phyloP scores from a whole-genome alignment of 2,329 filamentous ascomycete genomes.

The Talaromyces sp. region DNA sequence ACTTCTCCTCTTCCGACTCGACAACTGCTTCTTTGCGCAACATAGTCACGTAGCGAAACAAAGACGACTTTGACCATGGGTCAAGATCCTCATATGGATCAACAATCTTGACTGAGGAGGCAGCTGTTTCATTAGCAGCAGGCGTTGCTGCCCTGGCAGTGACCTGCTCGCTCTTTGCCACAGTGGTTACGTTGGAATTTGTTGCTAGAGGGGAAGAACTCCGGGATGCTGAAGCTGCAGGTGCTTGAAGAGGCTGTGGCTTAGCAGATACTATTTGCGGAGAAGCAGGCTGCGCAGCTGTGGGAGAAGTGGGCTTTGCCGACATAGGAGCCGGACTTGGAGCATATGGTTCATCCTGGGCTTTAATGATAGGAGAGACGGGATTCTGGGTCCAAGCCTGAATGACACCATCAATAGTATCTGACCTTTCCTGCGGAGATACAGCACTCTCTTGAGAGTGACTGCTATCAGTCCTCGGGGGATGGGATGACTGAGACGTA shows the following conservation, averaged over 20 bases:
- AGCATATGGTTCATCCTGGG: constrained; percentile 18
- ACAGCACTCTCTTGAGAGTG: constrained; percentile 27
- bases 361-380: constrained; percentile 25
- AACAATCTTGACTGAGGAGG: constrained; percentile 22
- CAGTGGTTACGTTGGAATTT: background rate
- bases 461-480: constrained; percentile 28
- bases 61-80: constrained; percentile 55
- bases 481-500: constrained; percentile 6
- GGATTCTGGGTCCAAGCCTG: constrained; percentile 41
- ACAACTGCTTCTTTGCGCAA: constrained; percentile 51
- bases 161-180: background rate
- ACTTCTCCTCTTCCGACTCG: constrained; percentile 50
- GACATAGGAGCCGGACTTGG: constrained; percentile 16
- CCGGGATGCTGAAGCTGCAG: background rate
- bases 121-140: constrained; percentile 16
- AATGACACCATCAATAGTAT: constrained; percentile 45
- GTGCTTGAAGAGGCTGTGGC: constrained; percentile 13
- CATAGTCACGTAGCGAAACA: constrained; percentile 55
- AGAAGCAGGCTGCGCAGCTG: constrained; percentile 5
- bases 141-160: constrained; percentile 12
- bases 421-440: constrained; percentile 29
- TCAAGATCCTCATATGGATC: constrained; percentile 55
- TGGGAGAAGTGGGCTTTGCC: constrained; percentile 18
- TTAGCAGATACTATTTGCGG: background rate
- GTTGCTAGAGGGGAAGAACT: background rate